Evolutionary conservation across 495 filamentous ascomycete genomes (phyloP).

Genomic region (Hyphodiscus hymeniophilus): DNA sequence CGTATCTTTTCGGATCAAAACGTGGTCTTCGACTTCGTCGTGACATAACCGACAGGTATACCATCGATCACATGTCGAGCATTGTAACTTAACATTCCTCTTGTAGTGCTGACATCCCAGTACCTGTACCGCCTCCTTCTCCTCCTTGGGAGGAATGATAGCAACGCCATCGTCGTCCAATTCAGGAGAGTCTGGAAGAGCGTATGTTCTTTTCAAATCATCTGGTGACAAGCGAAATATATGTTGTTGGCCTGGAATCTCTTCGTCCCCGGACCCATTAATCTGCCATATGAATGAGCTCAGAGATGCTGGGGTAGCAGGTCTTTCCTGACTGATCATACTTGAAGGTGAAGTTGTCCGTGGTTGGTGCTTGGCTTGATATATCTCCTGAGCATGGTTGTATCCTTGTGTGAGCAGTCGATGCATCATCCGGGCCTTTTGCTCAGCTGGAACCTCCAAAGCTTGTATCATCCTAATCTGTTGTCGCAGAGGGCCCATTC

Average conservation of each 20-base stretch:
- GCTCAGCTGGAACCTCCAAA: conserved; percentile 50
- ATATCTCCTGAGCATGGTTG: conserved; percentile 36
- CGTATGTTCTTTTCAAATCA: conserved; percentile 67
- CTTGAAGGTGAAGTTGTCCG: conserved; percentile 28
- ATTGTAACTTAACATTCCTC: conserved; percentile 93
- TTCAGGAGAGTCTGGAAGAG: conserved; percentile 25
- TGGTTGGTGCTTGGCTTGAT: conserved; percentile 23
- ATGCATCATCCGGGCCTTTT: conserved; percentile 83
- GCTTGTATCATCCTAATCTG: conserved; percentile 72
- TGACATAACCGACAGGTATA: conserved; percentile 95
- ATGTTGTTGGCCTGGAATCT: conserved; percentile 34
- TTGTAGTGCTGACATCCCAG: conserved; percentile 91
- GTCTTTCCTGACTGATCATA: conserved; percentile 29
- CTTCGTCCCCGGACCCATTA: conserved; percentile 25
- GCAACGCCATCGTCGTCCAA: conserved; percentile 31
- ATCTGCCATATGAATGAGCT: conserved; percentile 28
- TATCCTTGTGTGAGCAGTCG: conserved; percentile 75
- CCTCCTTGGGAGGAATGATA: conserved; percentile 14
- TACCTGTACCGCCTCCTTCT: conserved; percentile 35
- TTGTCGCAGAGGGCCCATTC: conserved; percentile 67
- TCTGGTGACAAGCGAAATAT: conserved; percentile 60
- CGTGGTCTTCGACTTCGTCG: conserved; percentile 77
- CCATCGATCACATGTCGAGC: conserved; percentile 81
- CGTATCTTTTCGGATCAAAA: conserved; percentile 70
- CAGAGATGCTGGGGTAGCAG: conserved; percentile 28